Evolutionary conservation across 2,329 filamentous ascomycete species (phyloP).

Genomic region (Cladosporium cucumerinum): DNA sequence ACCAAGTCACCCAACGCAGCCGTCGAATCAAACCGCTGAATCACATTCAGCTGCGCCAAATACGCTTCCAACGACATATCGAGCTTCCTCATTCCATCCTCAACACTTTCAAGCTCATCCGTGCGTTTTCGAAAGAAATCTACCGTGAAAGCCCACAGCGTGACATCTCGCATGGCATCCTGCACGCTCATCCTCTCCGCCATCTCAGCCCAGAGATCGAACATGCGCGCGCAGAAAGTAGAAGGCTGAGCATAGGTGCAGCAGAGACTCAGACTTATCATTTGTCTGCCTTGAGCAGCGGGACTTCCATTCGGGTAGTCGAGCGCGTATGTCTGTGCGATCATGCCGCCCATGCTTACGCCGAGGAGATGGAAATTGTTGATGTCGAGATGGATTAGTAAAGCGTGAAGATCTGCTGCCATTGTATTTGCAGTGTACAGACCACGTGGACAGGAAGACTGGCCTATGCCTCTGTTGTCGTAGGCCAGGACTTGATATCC

Average conservation of each 20-base stretch:
- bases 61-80: constrained; percentile 24
- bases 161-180: constrained; percentile 28
- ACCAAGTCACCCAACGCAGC: constrained; percentile 18
- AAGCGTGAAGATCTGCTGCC: constrained; percentile 23
- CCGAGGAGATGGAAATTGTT: constrained; percentile 24
- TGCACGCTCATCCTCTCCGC: constrained; percentile 23
- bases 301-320: constrained; percentile 20
- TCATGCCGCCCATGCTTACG: constrained; percentile 29
- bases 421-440: constrained; percentile 23
- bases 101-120: constrained; percentile 21
- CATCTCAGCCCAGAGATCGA: constrained; percentile 25
- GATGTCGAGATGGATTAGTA: constrained; percentile 20
- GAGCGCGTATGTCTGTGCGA: constrained; percentile 25
- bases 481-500: constrained; percentile 24
- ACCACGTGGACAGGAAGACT: constrained; percentile 19
- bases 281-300: constrained; percentile 10
- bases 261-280: constrained; percentile 21
- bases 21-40: constrained; percentile 25
- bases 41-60: constrained; percentile 26
- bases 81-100: constrained; percentile 23
- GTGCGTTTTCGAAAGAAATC: constrained; percentile 21
- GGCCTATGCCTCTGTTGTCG: constrained; percentile 28
- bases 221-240: constrained; percentile 26
- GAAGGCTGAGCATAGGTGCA: constrained; percentile 26
- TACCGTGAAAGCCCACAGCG: constrained; percentile 28